Conservation (phyloP, 768 basidiomycete species). For the Mycena alexandri region DNA sequence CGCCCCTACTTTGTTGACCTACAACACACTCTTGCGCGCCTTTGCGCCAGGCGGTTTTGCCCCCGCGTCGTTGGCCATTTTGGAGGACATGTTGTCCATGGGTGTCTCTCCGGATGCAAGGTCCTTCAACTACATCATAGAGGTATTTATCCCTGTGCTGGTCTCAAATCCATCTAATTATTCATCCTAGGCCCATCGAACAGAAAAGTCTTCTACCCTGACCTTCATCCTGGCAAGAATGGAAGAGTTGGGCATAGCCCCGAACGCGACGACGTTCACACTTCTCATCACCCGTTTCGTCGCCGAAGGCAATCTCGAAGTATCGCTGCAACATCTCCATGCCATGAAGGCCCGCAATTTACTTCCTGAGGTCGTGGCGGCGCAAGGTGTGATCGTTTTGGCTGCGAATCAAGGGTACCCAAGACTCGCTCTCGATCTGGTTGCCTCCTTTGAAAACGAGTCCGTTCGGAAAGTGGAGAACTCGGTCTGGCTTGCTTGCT, state of each 20-base stretch:
- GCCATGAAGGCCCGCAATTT: constrained; percentile 68
- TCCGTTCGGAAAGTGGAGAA: constrained; percentile 66
- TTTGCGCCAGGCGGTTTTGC: constrained; percentile 57
- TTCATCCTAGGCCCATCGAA: constrained; percentile 59
- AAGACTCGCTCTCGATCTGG: constrained; percentile 80
- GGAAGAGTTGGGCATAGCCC: constrained; percentile 60
- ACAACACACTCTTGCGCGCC: constrained; percentile 68
- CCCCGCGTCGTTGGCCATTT: constrained; percentile 71
- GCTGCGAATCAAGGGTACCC: constrained; percentile 68
- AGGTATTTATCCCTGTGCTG: constrained; percentile 40
- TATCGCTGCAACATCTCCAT: constrained; percentile 71
- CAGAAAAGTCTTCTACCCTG: constrained; percentile 52
- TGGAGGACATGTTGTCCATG: constrained; percentile 74
- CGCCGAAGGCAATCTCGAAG: constrained; percentile 68
- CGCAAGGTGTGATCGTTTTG: constrained; percentile 64
- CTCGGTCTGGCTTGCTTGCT: constrained; percentile 74
- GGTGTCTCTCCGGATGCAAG: constrained; percentile 62
- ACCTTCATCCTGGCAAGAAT: constrained; percentile 69
- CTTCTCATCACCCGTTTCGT: constrained; percentile 64
- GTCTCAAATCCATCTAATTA: constrained; percentile 28
- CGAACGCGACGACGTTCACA: constrained; percentile 67
- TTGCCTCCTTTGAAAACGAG: constrained; percentile 67
- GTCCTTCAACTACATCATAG: constrained; percentile 71
- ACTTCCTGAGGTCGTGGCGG: constrained; percentile 61
- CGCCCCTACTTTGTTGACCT: constrained; percentile 66